Evolutionary conservation across 2,329 filamentous ascomycete genomes (phyloP).

Genomic region (Hymenoscyphus fraxineus): DNA sequence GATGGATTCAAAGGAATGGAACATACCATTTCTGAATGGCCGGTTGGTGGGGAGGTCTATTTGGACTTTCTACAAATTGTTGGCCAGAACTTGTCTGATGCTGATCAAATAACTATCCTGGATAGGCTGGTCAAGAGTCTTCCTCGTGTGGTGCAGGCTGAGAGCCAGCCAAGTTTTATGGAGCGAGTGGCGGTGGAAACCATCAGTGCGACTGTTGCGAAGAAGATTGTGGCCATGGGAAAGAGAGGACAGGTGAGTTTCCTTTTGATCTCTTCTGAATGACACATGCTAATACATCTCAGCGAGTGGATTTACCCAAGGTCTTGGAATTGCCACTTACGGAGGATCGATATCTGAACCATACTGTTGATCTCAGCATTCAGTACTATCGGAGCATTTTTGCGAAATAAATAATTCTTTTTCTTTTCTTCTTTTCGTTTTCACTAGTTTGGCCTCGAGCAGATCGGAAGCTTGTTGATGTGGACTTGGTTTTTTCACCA

Average conservation of each 20-base stretch:
- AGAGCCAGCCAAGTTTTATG: conserved; percentile 41
- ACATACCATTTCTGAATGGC: conserved; percentile 67
- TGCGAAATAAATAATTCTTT: conserved; percentile 12
- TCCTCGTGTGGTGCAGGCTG: conserved; percentile 44
- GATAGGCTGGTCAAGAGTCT: conserved; percentile 56
- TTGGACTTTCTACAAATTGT: conserved; percentile 54
- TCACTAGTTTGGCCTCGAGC: too few species aligned
- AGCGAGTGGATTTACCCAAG: conserved; percentile 43
- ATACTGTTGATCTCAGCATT: conserved; percentile 66
- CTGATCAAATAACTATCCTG: conserved; percentile 44
- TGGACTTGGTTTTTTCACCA: too few species aligned
- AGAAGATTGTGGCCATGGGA: conserved; percentile 53
- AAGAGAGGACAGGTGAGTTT: conserved; percentile 55
- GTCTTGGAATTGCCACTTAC: conserved; percentile 64
- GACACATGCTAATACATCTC: conserved; percentile 23
- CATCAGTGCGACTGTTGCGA: conserved; percentile 72
- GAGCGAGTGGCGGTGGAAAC: conserved; percentile 74
- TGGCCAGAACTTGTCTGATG: conserved; percentile 39
- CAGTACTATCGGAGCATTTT: conserved; percentile 53
- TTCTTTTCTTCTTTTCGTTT: not conserved
- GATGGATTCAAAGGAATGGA: conserved; percentile 64
- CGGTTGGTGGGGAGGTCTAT: conserved; percentile 77
- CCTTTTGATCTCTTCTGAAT: not conserved
- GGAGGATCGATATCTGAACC: conserved; percentile 66
- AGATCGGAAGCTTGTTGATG: too few species aligned